These are phyloP conservation scores for Aspergillus persii DNA, from an alignment of 2,329 filamentous ascomycete genomes.

Conservation along the genomic window DNA sequence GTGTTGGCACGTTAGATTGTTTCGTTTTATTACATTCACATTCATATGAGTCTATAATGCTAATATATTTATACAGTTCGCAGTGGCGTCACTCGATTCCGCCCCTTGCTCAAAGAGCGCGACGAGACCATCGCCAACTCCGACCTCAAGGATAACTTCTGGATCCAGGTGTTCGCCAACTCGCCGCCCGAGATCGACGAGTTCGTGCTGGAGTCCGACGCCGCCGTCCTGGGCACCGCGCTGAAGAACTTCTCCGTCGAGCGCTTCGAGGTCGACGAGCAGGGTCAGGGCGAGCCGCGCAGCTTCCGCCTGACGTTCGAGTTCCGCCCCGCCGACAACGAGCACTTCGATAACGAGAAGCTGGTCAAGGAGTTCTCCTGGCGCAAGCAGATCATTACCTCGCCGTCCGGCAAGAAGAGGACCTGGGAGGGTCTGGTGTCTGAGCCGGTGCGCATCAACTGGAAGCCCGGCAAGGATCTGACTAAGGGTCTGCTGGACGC, in stretches of 20 bases:
- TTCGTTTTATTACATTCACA: not conserved
- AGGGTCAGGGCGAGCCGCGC: constrained; percentile 70
- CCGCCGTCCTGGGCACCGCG: constrained; percentile 62
- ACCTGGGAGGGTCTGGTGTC: constrained; percentile 75
- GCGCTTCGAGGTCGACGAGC: constrained; percentile 69
- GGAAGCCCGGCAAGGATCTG: constrained; percentile 83
- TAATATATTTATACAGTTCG: not conserved
- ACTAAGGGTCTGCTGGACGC: constrained; percentile 76
- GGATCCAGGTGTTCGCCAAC: constrained; percentile 89
- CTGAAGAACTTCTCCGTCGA: constrained; percentile 70
- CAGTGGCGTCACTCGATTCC: constrained; percentile 36
- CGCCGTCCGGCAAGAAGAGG: constrained; percentile 46
- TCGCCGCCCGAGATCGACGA: constrained; percentile 82
- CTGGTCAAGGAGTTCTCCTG: constrained; percentile 93
- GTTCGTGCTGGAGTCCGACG: constrained; percentile 79
- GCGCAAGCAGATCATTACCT: constrained; percentile 57
- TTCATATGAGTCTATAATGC: too few species aligned
- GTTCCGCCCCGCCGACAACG: constrained; percentile 65
- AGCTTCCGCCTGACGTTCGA: constrained; percentile 75
- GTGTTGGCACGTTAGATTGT: not conserved
- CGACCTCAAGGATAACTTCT: constrained; percentile 65
- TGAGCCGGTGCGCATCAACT: constrained; percentile 82
- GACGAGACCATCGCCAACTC: constrained; percentile 68
- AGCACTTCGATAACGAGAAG: constrained; percentile 73
- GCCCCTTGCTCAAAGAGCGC: constrained; percentile 74